Evolutionary conservation across 2,329 filamentous ascomycete genomes (phyloP).

Genomic region (Rachicladosporium sp.): DNA sequence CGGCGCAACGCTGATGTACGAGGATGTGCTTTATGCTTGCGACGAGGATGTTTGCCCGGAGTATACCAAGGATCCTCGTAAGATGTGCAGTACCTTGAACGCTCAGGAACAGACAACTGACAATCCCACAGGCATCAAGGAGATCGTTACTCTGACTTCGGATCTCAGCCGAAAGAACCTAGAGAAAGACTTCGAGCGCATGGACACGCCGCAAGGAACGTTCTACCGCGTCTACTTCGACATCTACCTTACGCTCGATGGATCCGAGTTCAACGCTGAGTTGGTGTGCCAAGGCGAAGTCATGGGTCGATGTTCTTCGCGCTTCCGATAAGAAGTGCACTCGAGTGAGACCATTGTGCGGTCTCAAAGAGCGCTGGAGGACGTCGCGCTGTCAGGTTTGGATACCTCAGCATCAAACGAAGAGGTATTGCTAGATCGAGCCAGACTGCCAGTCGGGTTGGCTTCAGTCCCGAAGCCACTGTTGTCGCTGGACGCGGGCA

Average conservation of each 20-base stretch:
- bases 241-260: conserved; percentile 83
- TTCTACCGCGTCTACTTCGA: conserved; percentile 69
- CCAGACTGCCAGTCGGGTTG: too few species aligned
- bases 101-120: conserved; percentile 3
- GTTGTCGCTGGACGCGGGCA: too few species aligned
- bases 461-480: too few species aligned
- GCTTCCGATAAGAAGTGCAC: conserved; percentile 50
- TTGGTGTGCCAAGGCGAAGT: conserved; percentile 98
- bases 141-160: conserved; percentile 93
- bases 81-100: conserved; percentile 27
- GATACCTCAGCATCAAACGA: too few species aligned
- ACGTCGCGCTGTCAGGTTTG: too few species aligned
- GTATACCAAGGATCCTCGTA: conserved; percentile 98
- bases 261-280: conserved; percentile 95
- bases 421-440: too few species aligned
- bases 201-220: conserved; percentile 95
- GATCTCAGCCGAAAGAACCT: conserved; percentile 96
- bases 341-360: too few species aligned
- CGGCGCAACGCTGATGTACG: conserved; percentile 96
- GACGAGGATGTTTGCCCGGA: conserved; percentile 97
- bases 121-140: conserved; percentile 69
- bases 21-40: conserved; percentile 94
- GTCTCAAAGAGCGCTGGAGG: too few species aligned
- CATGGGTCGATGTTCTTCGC: conserved; percentile 89
- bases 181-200: conserved; percentile 97